A percentile compares a stretch with the other conserved stretches of the same genome.
Evolutionary conservation across 2,329 filamentous ascomycete genomes (phyloP).

Genomic region (Chaetomium sp.): DNA sequence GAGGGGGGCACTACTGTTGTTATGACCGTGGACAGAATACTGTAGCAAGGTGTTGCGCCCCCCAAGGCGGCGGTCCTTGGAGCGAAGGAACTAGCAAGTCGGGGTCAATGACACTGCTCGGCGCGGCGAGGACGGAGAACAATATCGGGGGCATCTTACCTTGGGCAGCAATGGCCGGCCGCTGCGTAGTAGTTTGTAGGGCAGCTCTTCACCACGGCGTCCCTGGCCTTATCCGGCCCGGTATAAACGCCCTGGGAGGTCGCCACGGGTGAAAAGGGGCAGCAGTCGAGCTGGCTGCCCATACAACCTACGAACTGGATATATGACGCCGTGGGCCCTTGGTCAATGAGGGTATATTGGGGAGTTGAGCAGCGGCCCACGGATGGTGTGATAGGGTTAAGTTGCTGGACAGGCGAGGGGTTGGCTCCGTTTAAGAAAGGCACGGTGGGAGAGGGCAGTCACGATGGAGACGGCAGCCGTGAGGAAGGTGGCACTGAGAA

Average conservation of each 20-base stretch:
- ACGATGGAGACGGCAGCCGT: no score
- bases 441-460: no score
- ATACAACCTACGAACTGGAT: slow-evolving; percentile 20
- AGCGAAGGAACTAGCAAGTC: slow-evolving; percentile 11
- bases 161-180: slow-evolving; percentile 19
- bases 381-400: slow-evolving; percentile 1
- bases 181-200: slow-evolving; percentile 16
- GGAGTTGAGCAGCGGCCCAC: slow-evolving; percentile 14
- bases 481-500: no score
- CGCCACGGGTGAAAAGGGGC: slow-evolving; percentile 12
- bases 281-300: slow-evolving; percentile 14
- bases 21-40: slow-evolving; percentile 1
- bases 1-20: slow-evolving; percentile 7
- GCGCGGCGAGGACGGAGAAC: neutral
- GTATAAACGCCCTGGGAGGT: slow-evolving; percentile 7
- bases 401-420: neutral
- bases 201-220: slow-evolving; percentile 12
- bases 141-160: slow-evolving; percentile 4
- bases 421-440: no score
- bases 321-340: slow-evolving; percentile 12
- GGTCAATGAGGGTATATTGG: slow-evolving; percentile 16
- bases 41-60: slow-evolving; percentile 17
- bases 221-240: slow-evolving; percentile 1
- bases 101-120: neutral
- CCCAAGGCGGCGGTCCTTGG: slow-evolving; percentile 17